A percentile compares a stretch with the other conserved stretches of the same genome.
These are phyloP conservation scores for Trichoderma erinaceum DNA, from an alignment of 495 filamentous ascomycete genomes.

Conservation along the genomic window DNA sequence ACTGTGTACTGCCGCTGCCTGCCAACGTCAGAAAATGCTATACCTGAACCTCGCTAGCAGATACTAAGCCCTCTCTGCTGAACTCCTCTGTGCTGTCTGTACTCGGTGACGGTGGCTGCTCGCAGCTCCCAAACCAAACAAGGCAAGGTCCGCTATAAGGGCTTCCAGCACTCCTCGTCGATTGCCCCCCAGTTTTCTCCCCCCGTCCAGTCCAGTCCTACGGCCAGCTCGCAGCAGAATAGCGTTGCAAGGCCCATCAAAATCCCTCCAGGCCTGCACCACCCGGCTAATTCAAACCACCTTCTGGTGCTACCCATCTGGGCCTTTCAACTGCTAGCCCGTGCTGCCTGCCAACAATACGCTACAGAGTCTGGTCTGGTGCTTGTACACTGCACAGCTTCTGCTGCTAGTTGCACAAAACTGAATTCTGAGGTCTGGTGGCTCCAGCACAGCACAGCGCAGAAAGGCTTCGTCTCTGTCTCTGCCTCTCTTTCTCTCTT, in stretches of 20 bases:
- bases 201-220: neutral
- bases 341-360: too few species aligned
- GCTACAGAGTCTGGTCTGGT: too few species aligned
- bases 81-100: neutral
- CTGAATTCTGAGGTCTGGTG: too few species aligned
- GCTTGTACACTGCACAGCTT: too few species aligned
- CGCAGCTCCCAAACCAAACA: neutral
- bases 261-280: neutral
- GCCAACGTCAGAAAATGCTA: too few species aligned
- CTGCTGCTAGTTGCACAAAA: too few species aligned
- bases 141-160: constrained; percentile 6
- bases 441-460: too few species aligned
- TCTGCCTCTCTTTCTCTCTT: too few species aligned
- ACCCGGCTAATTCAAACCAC: neutral
- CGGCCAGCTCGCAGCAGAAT: neutral
- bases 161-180: neutral
- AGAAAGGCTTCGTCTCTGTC: too few species aligned
- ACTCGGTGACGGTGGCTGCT: constrained; percentile 5
- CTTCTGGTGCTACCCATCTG: too few species aligned
- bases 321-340: too few species aligned
- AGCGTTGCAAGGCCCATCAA: neutral
- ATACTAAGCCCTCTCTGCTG: neutral
- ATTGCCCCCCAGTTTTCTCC: neutral
- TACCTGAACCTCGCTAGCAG: too few species aligned
- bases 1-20: neutral